Evolutionary conservation across 2,329 filamentous ascomycete species (phyloP).

Genomic region (Pseudogymnoascus sp.): DNA sequence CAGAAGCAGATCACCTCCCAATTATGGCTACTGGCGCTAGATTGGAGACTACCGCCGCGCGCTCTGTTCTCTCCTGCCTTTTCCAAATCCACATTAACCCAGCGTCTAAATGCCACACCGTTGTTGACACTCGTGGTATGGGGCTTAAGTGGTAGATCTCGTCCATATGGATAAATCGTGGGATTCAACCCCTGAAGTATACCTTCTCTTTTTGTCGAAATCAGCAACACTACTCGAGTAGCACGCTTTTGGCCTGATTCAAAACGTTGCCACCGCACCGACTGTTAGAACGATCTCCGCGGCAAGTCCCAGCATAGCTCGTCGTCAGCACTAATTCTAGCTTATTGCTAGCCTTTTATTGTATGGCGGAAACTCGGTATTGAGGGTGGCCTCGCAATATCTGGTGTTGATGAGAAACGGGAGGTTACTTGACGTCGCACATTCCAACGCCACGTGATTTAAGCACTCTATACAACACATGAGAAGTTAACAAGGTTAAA

Average conservation of each 20-base stretch:
- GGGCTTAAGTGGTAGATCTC: background rate
- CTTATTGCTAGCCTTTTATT: background rate
- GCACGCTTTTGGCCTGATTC: background rate
- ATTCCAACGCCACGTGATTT: background rate
- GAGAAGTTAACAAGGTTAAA: background rate
- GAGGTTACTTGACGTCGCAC: background rate
- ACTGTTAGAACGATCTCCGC: background rate
- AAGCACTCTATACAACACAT: background rate
- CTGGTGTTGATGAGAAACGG: background rate
- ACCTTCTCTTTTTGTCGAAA: background rate
- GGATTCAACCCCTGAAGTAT: background rate
- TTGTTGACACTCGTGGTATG: background rate
- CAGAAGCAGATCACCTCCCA: background rate
- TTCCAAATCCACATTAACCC: background rate
- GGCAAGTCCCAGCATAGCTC: background rate
- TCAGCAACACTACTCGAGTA: background rate
- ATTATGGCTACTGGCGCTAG: background rate
- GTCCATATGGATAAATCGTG: background rate
- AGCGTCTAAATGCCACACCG: background rate
- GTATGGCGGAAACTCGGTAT: background rate
- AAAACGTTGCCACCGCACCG: background rate
- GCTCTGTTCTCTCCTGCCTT: background rate
- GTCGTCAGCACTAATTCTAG: background rate
- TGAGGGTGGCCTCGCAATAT: background rate
- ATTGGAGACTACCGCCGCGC: background rate